These are phyloP conservation scores for Neurospora sp. DNA, from an alignment of 495 filamentous ascomycete species.

Conservation along the genomic window DNA sequence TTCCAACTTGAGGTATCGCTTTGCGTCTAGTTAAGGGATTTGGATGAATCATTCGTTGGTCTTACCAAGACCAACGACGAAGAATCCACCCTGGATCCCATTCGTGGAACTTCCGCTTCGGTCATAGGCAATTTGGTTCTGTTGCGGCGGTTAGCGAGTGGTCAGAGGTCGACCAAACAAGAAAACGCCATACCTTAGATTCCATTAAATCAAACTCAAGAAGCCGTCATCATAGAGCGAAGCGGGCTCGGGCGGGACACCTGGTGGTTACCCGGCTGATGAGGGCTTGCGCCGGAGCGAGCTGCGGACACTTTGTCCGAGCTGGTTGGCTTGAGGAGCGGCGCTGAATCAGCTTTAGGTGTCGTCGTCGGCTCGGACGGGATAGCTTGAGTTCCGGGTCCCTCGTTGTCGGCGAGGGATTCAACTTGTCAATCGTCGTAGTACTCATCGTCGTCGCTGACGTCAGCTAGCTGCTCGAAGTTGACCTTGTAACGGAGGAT, in stretches of 20 bases:
- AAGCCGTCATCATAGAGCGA: conserved; percentile 47
- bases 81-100: background rate
- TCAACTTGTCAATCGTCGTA: conserved; percentile 98
- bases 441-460: conserved; percentile 95
- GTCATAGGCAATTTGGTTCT: background rate
- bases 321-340: conserved; percentile 25
- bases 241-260: conserved; percentile 47
- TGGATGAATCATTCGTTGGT: background rate
- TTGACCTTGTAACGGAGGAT: conserved; percentile 99
- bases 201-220: conserved; percentile 35
- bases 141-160: background rate
- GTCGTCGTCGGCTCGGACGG: conserved; percentile 41
- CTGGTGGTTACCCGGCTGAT: conserved; percentile 24
- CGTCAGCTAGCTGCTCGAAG: conserved; percentile 95
- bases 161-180: background rate
- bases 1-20: background rate
- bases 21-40: background rate
- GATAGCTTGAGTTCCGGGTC: conserved; percentile 58
- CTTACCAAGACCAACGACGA: background rate
- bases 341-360: conserved; percentile 20
- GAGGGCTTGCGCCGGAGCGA: conserved; percentile 28
- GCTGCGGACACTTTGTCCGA: conserved; percentile 26
- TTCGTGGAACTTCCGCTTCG: background rate
- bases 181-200: conserved; percentile 13
- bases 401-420: conserved; percentile 86